These are phyloP conservation scores for Peniophora sp. DNA, from an alignment of 1,284 basidiomycete genomes.

Conservation along the genomic window DNA sequence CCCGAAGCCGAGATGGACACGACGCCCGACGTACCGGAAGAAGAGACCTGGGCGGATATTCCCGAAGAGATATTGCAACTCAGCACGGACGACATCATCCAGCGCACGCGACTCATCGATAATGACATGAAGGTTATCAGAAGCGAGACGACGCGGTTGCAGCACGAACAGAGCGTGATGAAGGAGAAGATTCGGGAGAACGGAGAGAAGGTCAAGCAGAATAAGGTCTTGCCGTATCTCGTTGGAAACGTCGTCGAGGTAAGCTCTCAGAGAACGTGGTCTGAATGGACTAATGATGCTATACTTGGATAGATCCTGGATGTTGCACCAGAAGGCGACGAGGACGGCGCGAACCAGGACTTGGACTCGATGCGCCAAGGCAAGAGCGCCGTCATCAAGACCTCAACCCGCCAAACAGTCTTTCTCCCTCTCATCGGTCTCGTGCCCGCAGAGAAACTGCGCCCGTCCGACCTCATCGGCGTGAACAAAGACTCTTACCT, in stretches of 20 bases:
- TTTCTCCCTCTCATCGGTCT: slow-evolving; percentile 98
- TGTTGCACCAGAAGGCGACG: slow-evolving; percentile 88
- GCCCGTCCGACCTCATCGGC: slow-evolving; percentile 91
- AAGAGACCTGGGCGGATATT: slow-evolving; percentile 79
- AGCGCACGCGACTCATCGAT: slow-evolving; percentile 84
- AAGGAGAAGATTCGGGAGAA: slow-evolving; percentile 98
- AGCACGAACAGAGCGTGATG: slow-evolving; percentile 94
- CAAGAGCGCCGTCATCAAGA: slow-evolving; percentile 99
- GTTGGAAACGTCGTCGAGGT: slow-evolving; percentile 98
- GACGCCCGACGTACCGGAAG: slow-evolving; percentile 56
- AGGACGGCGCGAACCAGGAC: slow-evolving; percentile 91
- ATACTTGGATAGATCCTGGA: slow-evolving; percentile 70
- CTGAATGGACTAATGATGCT: background rate
- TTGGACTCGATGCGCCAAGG: slow-evolving; percentile 91
- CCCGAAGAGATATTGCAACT: slow-evolving; percentile 72
- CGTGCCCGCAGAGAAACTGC: slow-evolving; percentile 85
- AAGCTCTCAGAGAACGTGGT: slow-evolving; percentile 15
- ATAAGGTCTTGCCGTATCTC: slow-evolving; percentile 97
- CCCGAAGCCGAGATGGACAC: slow-evolving; percentile 60
- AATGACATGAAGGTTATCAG: slow-evolving; percentile 97
- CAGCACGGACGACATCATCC: slow-evolving; percentile 76
- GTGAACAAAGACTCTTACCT: slow-evolving; percentile 99
- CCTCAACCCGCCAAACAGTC: slow-evolving; percentile 95
- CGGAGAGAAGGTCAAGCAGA: slow-evolving; percentile 98
- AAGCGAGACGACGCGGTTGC: slow-evolving; percentile 85